Base-by-base conservation (phyloP, 495 filamentous ascomycete genomes). In the Staphylotrichum tortipilum region DNA sequence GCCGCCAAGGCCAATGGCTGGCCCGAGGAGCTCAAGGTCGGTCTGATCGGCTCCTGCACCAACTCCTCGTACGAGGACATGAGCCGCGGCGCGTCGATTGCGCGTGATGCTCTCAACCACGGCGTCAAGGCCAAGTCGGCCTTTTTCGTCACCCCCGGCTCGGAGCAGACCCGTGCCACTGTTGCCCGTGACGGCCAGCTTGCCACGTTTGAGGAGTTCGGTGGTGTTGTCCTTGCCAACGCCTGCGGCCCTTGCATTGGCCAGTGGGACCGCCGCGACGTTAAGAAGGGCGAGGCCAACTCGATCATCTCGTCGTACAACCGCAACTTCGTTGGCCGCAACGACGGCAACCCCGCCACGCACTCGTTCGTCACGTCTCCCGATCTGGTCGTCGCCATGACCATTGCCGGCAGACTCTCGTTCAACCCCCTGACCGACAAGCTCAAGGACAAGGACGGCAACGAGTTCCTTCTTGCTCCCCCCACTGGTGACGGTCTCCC, bases 1-100 rank as follows among this genome's bases (percentile, higher is more conserved):
- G 88, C 92, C 59, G 92, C 91, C 54, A 85, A 91, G 78, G 74
- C 78, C 58, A 95, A 98, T 73, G 83, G 84, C 69, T 98, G 92
- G 92, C 92, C 92, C 34, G 84, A 94, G 69, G 91, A 97, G 68
- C 75, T 98, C 59, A 96, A 95, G 79, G 94, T 95, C 59, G 94
- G 94, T 65, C 69, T 91, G 41, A 91, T 99, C 62, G 92, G 92
- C 49, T 97, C 92, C 65, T 99, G 92, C 86, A 99, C 92, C 59
- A 99, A 99, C 81, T 95, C 89, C 36, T 96, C 90, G 23, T 99
- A 99, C 69, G 94, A 99, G 76, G 92, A 99, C 64, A 97, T 99
- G 92, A 86, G 83, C 59, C 88, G 94, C 55, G 86, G 82, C 62
- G 92, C 92, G 46, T 88, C 89, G 29, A 97, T 99, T 67, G 94